A percentile compares a stretch with the other conserved stretches of the same genome.
phyloP scores from a whole-genome alignment of 371 early-diverging fungal genomes.

The Dichotomocladium elegans region DNA sequence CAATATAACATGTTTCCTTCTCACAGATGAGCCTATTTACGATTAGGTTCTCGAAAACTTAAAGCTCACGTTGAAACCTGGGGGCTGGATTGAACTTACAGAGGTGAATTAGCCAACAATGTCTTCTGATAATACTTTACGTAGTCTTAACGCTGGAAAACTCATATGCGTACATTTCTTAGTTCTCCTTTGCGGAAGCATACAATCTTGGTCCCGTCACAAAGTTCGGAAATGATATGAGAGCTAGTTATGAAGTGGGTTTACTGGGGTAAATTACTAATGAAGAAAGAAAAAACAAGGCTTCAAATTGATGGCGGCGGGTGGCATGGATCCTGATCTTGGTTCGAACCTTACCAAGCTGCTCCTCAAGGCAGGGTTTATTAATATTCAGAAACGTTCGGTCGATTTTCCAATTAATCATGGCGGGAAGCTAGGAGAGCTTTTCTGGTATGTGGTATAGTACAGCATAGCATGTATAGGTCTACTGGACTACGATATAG shows the following conservation, averaged over 20 bases:
- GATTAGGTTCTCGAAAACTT: conserved; percentile 4
- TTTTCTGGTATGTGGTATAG: conserved; percentile 6
- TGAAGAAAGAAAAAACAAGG: no score
- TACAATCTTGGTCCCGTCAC: conserved; percentile 2
- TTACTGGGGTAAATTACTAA: no score
- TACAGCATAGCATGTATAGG: no score
- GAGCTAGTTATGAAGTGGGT: no score
- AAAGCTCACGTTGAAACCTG: conserved; percentile 8
- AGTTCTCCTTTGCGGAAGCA: neutral
- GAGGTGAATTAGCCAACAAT: conserved; percentile 3
- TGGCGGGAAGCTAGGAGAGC: conserved; percentile 4
- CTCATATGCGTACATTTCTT: no score
- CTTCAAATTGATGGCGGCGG: no score
- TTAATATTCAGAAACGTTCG: neutral
- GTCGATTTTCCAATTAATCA: conserved; percentile 13
- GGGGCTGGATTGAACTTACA: conserved; percentile 17
- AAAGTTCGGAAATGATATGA: conserved; percentile 1
- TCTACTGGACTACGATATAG: no score
- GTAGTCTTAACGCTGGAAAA: neutral
- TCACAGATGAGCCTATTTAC: neutral
- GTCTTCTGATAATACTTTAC: neutral
- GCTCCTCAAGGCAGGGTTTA: neutral
- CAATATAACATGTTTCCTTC: neutral
- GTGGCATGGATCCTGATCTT: no score
- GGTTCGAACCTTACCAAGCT: no score